Evolutionary conservation across 2,329 filamentous ascomycete species (phyloP), one percentile per base, ranked within the genome.

Genomic region (Chrysosporium keratinophilum): DNA sequence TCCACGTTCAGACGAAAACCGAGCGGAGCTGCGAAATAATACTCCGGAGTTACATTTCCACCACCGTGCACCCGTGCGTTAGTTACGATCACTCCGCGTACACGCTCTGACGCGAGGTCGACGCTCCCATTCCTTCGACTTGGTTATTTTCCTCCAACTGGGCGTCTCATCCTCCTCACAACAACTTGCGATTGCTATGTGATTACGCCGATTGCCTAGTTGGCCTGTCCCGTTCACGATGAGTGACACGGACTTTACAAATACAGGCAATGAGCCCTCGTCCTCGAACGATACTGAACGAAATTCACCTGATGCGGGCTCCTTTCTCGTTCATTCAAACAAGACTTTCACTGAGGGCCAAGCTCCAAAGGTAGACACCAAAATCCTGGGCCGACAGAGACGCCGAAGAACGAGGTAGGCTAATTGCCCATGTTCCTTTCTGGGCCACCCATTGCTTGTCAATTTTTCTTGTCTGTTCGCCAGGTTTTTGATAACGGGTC

Each of bases 251-350:
- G 50, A 52, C 33, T 33, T 10, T 31, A 46, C 34, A 12, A 34
- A 40, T n/a, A 33, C 31, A 46, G 41, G 50, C 43, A 46, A 41
- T 33, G 53, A 51, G 35, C 47, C 53, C 20, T 43, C 52, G 15
- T 46, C 42, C 19, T 64, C 66, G 54, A 59, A 64, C 45, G 62
- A 64, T 56, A 56, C 64, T 34, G 61, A 63, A 46, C 67, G 68
- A 43, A 64, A 64, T 54, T 63, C 64, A 54, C 58, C 65, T 56
- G 62, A 66, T 14, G 71, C 67, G 52, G 76, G 77, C 64, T 76
- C 79, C 48, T 82, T 82, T 62, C 70, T 82, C n/a, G 76, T 81
- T 41, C 78, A 81, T 64, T 81, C 78, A 14, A 74, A 78, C 54
- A 74, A 76, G 57, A 79, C 77, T 14, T 65, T 82, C 50, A 76